These are phyloP conservation scores for Trichocladium uniseriatum DNA, from an alignment of 495 filamentous ascomycete genomes.

Conservation along the genomic window DNA sequence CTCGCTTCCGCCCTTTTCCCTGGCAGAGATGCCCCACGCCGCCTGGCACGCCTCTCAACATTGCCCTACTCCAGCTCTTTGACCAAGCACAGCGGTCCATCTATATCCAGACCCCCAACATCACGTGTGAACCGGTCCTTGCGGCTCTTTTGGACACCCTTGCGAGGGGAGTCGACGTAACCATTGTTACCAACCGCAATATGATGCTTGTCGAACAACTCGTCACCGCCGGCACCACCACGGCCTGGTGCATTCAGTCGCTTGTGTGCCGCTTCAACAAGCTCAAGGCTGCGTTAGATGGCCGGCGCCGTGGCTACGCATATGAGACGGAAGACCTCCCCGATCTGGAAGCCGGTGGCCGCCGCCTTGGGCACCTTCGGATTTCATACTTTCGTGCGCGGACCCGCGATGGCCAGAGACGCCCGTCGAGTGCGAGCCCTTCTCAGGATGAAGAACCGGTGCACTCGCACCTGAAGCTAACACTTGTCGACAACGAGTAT, in stretches of 20 bases:
- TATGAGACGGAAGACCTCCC: background rate
- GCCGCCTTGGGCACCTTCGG: slow-evolving; percentile 30
- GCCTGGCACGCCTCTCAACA: slow-evolving; percentile 59
- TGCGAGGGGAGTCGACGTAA: slow-evolving; percentile 51
- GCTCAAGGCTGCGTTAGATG: slow-evolving; percentile 11
- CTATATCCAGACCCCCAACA: slow-evolving; percentile 62
- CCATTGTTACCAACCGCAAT: slow-evolving; percentile 50
- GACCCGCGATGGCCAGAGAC: background rate
- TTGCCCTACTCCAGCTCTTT: slow-evolving; percentile 47
- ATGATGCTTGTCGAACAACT: slow-evolving; percentile 71
- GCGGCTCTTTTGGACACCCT: slow-evolving; percentile 44
- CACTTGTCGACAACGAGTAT: slow-evolving; percentile 50
- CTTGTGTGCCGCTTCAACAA: slow-evolving; percentile 40
- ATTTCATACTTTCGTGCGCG: slow-evolving; percentile 42
- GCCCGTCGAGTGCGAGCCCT: background rate
- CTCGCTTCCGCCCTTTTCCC: slow-evolving; percentile 39
- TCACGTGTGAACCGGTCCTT: slow-evolving; percentile 52
- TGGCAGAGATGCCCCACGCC: slow-evolving; percentile 34
- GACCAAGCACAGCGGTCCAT: slow-evolving; percentile 42
- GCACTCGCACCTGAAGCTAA: slow-evolving; percentile 63
- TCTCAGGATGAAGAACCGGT: slow-evolving; percentile 40
- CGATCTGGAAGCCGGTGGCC: slow-evolving; percentile 25
- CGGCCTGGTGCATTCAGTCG: slow-evolving; percentile 45
- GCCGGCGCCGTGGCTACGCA: background rate
- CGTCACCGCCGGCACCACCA: slow-evolving; percentile 58